Evolutionary conservation across 768 basidiomycete genomes (phyloP).

Genomic region (Podaxis carcinomalis): DNA sequence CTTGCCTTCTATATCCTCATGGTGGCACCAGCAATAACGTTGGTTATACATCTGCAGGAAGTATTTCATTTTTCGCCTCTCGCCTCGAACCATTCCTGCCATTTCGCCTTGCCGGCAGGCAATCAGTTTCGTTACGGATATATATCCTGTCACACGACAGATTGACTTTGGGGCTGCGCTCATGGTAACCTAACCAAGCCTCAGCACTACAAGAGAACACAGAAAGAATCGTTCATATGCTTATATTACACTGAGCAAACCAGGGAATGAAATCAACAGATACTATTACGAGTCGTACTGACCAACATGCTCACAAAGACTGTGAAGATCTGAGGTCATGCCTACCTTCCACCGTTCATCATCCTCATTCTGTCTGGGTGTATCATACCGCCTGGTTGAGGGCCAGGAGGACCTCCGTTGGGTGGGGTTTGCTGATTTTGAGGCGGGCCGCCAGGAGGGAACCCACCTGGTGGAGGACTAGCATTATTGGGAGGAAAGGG

Average conservation of each 20-base stretch:
- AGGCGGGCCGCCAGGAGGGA: conserved; percentile 26
- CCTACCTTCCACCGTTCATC: conserved; percentile 45
- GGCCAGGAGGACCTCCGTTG: conserved; percentile 18
- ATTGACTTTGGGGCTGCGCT: no score
- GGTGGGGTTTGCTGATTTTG: conserved; percentile 25
- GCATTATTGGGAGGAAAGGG: conserved; percentile 38
- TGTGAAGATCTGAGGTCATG: not conserved
- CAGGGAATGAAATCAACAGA: not conserved
- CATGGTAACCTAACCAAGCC: no score
- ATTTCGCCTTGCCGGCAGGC: no score
- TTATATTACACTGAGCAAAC: not conserved
- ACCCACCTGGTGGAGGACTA: conserved; percentile 27
- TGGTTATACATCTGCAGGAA: no score
- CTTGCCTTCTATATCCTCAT: no score
- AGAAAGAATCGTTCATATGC: not conserved
- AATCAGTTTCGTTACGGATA: no score
- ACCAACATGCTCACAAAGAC: not conserved
- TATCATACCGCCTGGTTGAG: conserved; percentile 50
- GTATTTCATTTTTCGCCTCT: no score
- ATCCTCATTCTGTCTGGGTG: conserved; percentile 83
- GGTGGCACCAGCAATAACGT: no score
- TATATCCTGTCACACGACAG: no score
- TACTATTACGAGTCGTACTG: not conserved
- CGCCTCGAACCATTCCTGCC: no score
- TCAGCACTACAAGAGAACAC: not conserved